Evolutionary conservation across 257 asterid species (phyloP), one percentile per base, ranked within the genome.

Genomic region (Linderniella brevidens): DNA sequence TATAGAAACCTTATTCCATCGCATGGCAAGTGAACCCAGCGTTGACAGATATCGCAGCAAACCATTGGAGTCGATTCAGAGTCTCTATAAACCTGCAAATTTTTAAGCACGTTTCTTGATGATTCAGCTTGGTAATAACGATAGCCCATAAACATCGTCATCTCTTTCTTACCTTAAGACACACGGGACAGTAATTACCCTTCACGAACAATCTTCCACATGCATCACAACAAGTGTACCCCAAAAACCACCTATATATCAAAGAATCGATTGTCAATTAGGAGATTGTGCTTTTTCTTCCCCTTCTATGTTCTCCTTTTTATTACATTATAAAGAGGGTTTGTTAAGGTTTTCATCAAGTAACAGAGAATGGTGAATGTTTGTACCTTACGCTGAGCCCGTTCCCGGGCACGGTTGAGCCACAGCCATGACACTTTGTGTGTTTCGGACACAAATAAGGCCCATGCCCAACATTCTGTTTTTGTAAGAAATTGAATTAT

Each of bases 51-150:
- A 66, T 90, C 99, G 54, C 99, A 90, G 74, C 99, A 90, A 36
- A 90, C 96, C 96, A 90, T 90, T 46, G 96, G 99, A 58, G 93
- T 81, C 49, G 99, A 72, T 72, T 90, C 96, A 57, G 99, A 90
- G 79, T 90, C 96, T 66, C 99, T 75, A 52, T 90, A 90, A 44
- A 90, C 96, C 96, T 90, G 71, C 66, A 59, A 56, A n/a, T n/a
- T n/a, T n/a, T n/a, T n/a, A n/a, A 51, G 56, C 50, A 54, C 1
- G 39, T 59, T 58, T 36, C 39, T 51, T 49, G 44, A 35, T 17
- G 36, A 14, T 37, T 61, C 46, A 1, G n/a, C 14, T 43, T 3
- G 5, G 14, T 12, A 41, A 15, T 25, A 46, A 35, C 56, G 45
- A 57, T 8, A 8, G 11, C 48, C 14, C 14, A 43, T 11, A 43